Percentiles rank a stretch among this genome's conserved stretches.
phyloP scores from a whole-genome alignment of 1,139 yeast genomes.

The Suhomyces chickasaworum region DNA sequence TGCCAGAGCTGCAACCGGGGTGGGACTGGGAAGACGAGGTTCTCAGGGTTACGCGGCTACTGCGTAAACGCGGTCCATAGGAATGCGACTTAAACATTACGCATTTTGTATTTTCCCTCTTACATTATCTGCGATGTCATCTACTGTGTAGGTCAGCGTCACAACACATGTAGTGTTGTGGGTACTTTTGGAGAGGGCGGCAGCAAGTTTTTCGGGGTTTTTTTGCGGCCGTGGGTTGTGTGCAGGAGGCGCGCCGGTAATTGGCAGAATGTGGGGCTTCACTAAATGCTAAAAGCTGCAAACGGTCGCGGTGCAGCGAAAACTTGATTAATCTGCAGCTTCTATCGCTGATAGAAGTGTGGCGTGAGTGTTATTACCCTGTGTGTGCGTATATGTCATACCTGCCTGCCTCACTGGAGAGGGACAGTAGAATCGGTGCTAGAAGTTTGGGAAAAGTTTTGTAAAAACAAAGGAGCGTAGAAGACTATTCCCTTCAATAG shows the following conservation, averaged over 20 bases:
- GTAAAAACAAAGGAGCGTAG: no score
- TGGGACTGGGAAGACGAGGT: conserved; percentile 6
- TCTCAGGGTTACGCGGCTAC: conserved; percentile 6
- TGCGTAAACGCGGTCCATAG: conserved; percentile 1
- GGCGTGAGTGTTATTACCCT: neutral
- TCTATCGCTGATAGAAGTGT: neutral
- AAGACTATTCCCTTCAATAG: no score
- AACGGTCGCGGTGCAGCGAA: neutral
- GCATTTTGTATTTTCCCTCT: no score
- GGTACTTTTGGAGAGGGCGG: conserved; percentile 1
- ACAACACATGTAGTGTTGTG: neutral
- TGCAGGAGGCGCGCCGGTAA: neutral
- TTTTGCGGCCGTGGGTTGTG: conserved; percentile 2
- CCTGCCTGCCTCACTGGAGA: neutral
- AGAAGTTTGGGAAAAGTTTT: neutral
- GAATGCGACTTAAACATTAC: neutral
- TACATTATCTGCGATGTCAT: neutral
- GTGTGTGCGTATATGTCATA: neutral
- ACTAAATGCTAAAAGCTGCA: neutral
- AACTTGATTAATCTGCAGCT: neutral
- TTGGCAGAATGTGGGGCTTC: neutral
- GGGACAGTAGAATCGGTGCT: neutral
- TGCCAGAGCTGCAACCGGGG: neutral
- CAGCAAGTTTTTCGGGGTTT: conserved; percentile 2
- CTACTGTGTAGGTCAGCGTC: neutral